phyloP scores from a whole-genome alignment of 1,284 basidiomycete species.

The Ustilago xerochloae region DNA sequence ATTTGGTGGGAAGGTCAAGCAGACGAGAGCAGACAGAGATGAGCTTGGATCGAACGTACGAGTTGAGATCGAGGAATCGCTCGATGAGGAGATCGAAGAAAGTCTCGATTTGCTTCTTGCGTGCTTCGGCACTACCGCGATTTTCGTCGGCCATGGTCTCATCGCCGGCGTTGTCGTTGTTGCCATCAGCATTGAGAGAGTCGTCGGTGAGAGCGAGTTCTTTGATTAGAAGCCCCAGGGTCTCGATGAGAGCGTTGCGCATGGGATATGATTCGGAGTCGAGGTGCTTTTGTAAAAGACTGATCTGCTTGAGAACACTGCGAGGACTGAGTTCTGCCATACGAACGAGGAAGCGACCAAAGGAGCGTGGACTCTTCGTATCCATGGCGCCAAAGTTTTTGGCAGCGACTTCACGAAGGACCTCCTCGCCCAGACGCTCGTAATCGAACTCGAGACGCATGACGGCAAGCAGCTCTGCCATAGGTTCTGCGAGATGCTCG shows the following conservation, averaged over 20 bases:
- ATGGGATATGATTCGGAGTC: constrained; percentile 98
- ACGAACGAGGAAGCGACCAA: constrained; percentile 84
- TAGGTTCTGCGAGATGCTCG: constrained; percentile 91
- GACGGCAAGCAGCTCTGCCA: constrained; percentile 87
- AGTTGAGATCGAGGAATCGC: constrained; percentile 86
- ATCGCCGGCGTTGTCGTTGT: constrained; percentile 9
- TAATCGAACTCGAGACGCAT: constrained; percentile 89
- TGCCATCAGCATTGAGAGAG: constrained; percentile 38
- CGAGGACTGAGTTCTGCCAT: constrained; percentile 86
- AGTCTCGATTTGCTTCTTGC: constrained; percentile 82
- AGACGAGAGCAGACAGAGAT: constrained; percentile 80
- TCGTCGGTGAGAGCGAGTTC: constrained; percentile 69
- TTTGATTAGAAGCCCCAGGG: constrained; percentile 66
- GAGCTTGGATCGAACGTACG: constrained; percentile 90
- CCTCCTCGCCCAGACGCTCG: constrained; percentile 86
- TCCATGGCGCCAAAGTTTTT: constrained; percentile 84
- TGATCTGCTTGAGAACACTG: constrained; percentile 89
- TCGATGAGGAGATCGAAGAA: constrained; percentile 87
- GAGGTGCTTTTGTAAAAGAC: constrained; percentile 82
- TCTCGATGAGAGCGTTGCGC: constrained; percentile 73
- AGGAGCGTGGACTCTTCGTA: constrained; percentile 85
- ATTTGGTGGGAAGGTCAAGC: constrained; percentile 79
- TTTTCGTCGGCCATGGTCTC: constrained; percentile 47
- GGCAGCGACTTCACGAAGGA: constrained; percentile 83
- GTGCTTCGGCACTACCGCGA: constrained; percentile 70